Conservation (phyloP, 2,329 filamentous ascomycete species). For the Hymenoscyphus scutula region DNA sequence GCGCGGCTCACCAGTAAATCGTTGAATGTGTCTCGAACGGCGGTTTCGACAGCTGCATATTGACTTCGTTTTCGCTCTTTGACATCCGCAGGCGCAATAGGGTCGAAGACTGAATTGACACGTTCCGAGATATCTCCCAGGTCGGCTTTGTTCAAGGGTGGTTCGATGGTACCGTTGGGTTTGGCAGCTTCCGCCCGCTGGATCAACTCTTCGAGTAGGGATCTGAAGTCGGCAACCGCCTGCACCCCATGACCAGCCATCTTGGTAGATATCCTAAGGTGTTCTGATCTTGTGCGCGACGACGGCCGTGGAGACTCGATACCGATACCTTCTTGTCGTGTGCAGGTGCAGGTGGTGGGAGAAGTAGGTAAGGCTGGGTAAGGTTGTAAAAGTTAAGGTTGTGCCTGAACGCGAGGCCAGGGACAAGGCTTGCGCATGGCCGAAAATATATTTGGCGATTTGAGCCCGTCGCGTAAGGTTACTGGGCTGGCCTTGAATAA, state of each 20-base stretch:
- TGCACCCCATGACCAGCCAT: constrained; percentile 55
- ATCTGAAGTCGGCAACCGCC: constrained; percentile 52
- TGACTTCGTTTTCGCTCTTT: constrained; percentile 47
- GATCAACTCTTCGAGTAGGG: constrained; percentile 57
- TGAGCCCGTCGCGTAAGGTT: constrained; percentile 16
- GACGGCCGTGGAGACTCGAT: constrained; percentile 7
- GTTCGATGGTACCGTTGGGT: constrained; percentile 62
- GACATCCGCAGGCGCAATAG: constrained; percentile 23
- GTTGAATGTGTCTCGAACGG: constrained; percentile 78
- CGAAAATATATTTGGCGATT: background rate
- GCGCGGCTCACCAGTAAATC: constrained; percentile 64
- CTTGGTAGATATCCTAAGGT: constrained; percentile 7
- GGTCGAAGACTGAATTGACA: constrained; percentile 42
- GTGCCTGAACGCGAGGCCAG: background rate
- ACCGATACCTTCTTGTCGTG: background rate
- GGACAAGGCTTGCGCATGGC: background rate
- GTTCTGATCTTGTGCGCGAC: constrained; percentile 9
- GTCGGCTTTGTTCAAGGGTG: constrained; percentile 69
- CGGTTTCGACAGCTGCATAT: constrained; percentile 76
- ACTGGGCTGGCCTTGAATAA: constrained; percentile 12
- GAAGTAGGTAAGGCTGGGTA: background rate
- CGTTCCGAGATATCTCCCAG: constrained; percentile 50
- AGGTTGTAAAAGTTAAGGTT: background rate
- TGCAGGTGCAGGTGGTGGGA: no score
- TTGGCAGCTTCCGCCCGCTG: constrained; percentile 58